Percentiles rank a stretch among this genome's conserved stretches.
These are phyloP conservation scores for Neobulgaria alba DNA, from an alignment of 2,329 filamentous ascomycete genomes.

Conservation along the genomic window DNA sequence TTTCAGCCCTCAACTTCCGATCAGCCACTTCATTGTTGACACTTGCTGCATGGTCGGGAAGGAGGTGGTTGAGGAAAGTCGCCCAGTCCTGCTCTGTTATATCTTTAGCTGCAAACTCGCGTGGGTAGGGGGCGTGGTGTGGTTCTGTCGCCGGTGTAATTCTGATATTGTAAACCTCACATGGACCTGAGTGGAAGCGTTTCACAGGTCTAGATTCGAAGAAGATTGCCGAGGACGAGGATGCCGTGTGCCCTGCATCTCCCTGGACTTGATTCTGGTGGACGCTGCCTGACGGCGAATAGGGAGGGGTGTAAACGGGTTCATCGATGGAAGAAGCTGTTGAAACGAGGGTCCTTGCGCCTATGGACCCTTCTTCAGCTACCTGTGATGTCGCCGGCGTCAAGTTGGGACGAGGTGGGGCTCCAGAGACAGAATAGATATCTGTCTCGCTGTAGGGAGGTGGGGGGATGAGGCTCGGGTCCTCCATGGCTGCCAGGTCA, in stretches of 20 bases:
- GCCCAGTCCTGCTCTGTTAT: conserved; percentile 47
- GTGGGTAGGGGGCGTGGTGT: conserved; percentile 18
- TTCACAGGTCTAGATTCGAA: conserved; percentile 25
- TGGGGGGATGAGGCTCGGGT: conserved; percentile 36
- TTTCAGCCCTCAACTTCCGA: conserved; percentile 40
- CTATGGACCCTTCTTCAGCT: conserved; percentile 31
- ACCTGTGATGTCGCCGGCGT: conserved; percentile 24
- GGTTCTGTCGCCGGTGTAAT: conserved; percentile 12
- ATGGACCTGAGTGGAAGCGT: conserved; percentile 25
- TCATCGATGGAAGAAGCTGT: conserved; percentile 17
- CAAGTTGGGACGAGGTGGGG: conserved; percentile 20
- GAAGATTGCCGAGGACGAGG: conserved; percentile 19
- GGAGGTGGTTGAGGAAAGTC: conserved; percentile 48
- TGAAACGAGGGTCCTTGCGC: conserved; percentile 9
- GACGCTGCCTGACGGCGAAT: conserved; percentile 17
- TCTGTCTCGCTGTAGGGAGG: conserved; percentile 52
- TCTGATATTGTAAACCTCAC: conserved; percentile 10
- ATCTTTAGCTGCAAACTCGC: conserved; percentile 30
- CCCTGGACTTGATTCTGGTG: conserved; percentile 12
- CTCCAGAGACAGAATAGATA: conserved; percentile 39
- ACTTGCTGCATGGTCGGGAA: conserved; percentile 39
- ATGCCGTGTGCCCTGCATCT: conserved; percentile 11
- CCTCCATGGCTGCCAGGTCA: too few species aligned
- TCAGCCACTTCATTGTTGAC: conserved; percentile 41
- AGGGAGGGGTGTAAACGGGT: conserved; percentile 22